These are phyloP conservation scores for Hypocreales sp. DNA, from an alignment of 2,329 filamentous ascomycete species.

Conservation along the genomic window DNA sequence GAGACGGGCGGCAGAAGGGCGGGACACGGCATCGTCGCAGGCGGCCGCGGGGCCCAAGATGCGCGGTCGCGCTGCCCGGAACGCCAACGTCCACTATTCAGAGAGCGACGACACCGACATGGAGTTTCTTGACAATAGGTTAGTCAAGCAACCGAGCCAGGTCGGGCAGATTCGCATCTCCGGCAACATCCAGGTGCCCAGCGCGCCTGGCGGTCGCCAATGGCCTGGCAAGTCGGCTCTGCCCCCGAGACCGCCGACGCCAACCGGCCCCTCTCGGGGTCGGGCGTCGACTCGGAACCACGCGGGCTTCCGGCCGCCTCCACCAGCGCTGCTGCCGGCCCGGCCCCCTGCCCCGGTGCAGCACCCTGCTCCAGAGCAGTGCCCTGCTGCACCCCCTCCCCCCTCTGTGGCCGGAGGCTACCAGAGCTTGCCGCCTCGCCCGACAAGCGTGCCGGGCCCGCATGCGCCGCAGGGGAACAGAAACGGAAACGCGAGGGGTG, in stretches of 20 bases:
- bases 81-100: slow-evolving; percentile 26
- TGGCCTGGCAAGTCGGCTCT: too few relatives aligned
- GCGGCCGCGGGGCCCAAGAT: slow-evolving; percentile 16
- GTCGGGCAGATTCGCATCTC: slow-evolving; percentile 22
- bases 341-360: too few relatives aligned
- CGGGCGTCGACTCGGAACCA: too few relatives aligned
- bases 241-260: slow-evolving; percentile 23
- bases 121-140: slow-evolving; percentile 23
- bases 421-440: slow-evolving; percentile 14
- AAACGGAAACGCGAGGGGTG: slow-evolving; percentile 8
- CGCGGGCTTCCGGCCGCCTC: too few relatives aligned
- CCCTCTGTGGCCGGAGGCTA: slow-evolving; percentile 9
- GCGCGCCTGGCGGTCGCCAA: too few relatives aligned
- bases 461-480: slow-evolving; percentile 6
- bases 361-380: too few relatives aligned
- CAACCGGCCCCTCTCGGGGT: too few relatives aligned
- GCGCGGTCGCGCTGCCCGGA: slow-evolving; percentile 16
- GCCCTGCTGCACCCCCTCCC: too few relatives aligned
- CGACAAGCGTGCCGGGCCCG: too few relatives aligned
- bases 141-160: slow-evolving; percentile 13
- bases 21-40: too few relatives aligned
- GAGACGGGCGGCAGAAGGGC: slow-evolving; percentile 8
- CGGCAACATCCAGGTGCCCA: slow-evolving; percentile 24
- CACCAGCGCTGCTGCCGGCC: too few relatives aligned
- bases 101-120: slow-evolving; percentile 30